Base-by-base conservation (phyloP, 208 protist genomes). In the Leishmania arabica region DNA sequence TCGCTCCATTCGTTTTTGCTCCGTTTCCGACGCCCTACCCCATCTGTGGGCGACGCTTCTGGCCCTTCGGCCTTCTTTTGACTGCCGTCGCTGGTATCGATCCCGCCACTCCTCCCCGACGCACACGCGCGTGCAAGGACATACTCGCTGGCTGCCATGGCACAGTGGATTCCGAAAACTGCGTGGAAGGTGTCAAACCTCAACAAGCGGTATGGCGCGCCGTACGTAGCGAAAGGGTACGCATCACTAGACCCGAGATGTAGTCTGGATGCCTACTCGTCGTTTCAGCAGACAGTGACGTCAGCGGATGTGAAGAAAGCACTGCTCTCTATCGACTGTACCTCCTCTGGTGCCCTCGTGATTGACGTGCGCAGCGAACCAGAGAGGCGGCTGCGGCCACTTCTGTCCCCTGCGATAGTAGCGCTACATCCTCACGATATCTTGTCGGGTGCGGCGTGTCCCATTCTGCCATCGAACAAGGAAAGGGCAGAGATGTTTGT, bases 141-240 rank as follows among this genome's bases (percentile, higher is more conserved):
- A 15, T 40, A 27, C 49, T 40, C 27, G n/a, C n/a, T n/a, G 54
- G 49, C 24, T 51, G 21, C 42, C 37, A 97, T 97, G 92, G 90
- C 92, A 71, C 94, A 97, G 87, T 97, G 91, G 91, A 91, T 97
- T 51, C 94, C 94, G 0, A 96, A 96, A 77, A 97, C 94, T 0
- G 92, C 94, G 21, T 97, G 94, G 94, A 96, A 90, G 81, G 88
- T 92, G 69, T 89, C 89, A 5, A 97, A 95, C 86, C 85, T 97
- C 11, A 96, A 97, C 85, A 97, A 95, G 82, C 88, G 91, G 17
- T 97, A 97, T 78, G 94, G 94, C 15, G 83, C 83, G 31, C 82
- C 81, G 72, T 94, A 95, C 85, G 71, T 95, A 58, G 75, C 86
- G 3, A 81, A 84, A 34, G 89, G 91, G 31, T 81, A 86, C 64